A percentile compares a stretch with the other conserved stretches of the same genome.
Conservation (phyloP, 352 stramenopile species). For the Phytophthora tentaculata region DNA sequence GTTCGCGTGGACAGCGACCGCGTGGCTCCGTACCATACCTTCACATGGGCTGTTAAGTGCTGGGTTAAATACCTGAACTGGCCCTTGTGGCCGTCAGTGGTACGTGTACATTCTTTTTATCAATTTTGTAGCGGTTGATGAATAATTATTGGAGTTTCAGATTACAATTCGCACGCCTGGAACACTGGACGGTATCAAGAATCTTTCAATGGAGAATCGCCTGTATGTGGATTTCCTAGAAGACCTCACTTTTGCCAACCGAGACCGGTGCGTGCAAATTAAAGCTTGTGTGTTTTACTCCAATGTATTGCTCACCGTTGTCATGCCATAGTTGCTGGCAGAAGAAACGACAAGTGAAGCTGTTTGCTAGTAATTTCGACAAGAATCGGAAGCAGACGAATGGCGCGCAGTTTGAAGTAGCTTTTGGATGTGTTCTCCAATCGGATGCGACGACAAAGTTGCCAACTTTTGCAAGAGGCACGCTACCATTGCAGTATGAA, state of each 20-base stretch:
- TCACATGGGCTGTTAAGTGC: slow-evolving; percentile 79
- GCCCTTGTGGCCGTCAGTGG: slow-evolving; percentile 72
- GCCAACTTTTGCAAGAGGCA: slow-evolving; percentile 35
- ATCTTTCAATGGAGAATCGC: slow-evolving; percentile 44
- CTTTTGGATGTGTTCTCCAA: slow-evolving; percentile 25
- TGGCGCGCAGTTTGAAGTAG: slow-evolving; percentile 37
- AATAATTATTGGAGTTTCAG: slow-evolving; percentile 26
- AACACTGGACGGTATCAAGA: slow-evolving; percentile 36
- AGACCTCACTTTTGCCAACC: slow-evolving; percentile 39
- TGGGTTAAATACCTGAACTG: slow-evolving; percentile 85
- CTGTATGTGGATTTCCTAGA: slow-evolving; percentile 71
- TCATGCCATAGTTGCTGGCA: slow-evolving; percentile 33
- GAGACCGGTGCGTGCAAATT: slow-evolving; percentile 37
- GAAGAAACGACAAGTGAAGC: slow-evolving; percentile 28
- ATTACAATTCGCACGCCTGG: slow-evolving; percentile 67
- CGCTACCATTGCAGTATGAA: slow-evolving; percentile 36
- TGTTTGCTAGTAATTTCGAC: slow-evolving; percentile 34
- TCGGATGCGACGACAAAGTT: slow-evolving; percentile 41
- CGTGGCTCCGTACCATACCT: slow-evolving; percentile 75
- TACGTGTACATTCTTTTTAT: slow-evolving; percentile 16
- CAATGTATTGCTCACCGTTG: neutral
- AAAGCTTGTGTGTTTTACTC: neutral
- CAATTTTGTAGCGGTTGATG: neutral
- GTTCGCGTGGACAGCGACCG: slow-evolving; percentile 59
- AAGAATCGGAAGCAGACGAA: slow-evolving; percentile 37